Percentiles rank a stretch among this genome's conserved stretches.
phyloP scores from a whole-genome alignment of 257 asterid species.

The Rehmannia glutinosa region DNA sequence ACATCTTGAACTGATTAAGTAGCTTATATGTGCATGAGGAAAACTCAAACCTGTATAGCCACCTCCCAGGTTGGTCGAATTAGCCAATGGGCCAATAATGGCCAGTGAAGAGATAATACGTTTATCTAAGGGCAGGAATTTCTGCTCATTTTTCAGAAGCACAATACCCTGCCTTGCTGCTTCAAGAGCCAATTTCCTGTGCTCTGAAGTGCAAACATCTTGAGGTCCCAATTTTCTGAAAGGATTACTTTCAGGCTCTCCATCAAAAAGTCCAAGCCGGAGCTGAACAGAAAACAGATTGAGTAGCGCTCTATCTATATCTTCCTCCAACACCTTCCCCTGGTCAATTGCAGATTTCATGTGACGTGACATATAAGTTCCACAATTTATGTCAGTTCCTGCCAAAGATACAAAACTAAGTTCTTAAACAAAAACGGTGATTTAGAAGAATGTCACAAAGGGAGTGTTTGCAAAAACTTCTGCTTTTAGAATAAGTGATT shows the following conservation, averaged over 20 bases:
- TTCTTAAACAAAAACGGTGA: neutral
- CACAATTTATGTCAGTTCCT: conserved; percentile 96
- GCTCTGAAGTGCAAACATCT: conserved; percentile 57
- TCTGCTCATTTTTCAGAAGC: conserved; percentile 70
- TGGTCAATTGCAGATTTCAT: conserved; percentile 64
- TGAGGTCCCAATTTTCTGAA: conserved; percentile 43
- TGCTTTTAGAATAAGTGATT: no score
- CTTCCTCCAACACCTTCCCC: conserved; percentile 65
- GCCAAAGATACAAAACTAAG: conserved; percentile 1
- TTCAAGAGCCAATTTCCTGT: conserved; percentile 72
- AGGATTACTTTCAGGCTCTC: conserved; percentile 34
- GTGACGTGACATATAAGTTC: conserved; percentile 75
- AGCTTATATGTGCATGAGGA: neutral
- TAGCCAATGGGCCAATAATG: conserved; percentile 77
- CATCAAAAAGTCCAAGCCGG: conserved; percentile 85
- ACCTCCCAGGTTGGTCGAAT: conserved; percentile 68
- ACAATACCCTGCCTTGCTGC: conserved; percentile 89
- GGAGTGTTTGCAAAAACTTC: no score
- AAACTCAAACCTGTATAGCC: conserved; percentile 63
- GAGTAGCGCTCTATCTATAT: conserved; percentile 70
- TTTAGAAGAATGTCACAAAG: neutral
- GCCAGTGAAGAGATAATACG: conserved; percentile 57
- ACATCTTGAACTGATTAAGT: neutral
- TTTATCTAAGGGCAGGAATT: conserved; percentile 57
- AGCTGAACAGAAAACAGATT: conserved; percentile 76